phyloP scores from a whole-genome alignment of 495 filamentous ascomycete species.

The Lindgomyces ingoldianus region DNA sequence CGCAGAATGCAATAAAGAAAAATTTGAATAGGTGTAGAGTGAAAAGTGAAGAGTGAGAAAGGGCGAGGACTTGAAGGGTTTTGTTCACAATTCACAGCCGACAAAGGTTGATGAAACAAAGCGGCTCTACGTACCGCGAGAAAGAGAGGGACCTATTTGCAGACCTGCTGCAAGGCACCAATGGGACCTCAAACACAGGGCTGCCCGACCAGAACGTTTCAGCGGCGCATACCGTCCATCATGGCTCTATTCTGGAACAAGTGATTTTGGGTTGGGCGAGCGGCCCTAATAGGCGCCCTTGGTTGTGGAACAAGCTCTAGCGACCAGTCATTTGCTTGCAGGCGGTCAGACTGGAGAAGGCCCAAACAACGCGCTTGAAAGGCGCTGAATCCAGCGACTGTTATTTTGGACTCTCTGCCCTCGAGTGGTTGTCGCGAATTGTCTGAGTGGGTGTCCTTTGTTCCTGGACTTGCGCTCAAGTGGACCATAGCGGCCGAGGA shows the following conservation, averaged over 20 bases:
- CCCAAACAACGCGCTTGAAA: constrained; percentile 28
- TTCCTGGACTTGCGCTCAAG: constrained; percentile 33
- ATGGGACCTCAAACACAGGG: constrained; percentile 22
- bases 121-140: constrained; percentile 39
- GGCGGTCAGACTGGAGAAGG: constrained; percentile 28
- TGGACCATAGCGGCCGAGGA: constrained; percentile 14
- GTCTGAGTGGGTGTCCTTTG: constrained; percentile 24
- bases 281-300: constrained; percentile 36
- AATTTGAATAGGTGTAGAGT: constrained; percentile 16
- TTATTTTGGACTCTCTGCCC: constrained; percentile 31
- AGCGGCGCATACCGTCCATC: constrained; percentile 27
- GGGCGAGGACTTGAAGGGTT: neutral
- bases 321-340: constrained; percentile 36
- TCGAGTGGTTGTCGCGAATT: constrained; percentile 29
- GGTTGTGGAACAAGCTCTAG: constrained; percentile 14
- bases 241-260: constrained; percentile 39
- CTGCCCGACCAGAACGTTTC: constrained; percentile 35
- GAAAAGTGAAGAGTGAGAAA: constrained; percentile 7
- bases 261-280: constrained; percentile 15
- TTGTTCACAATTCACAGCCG: constrained; percentile 21
- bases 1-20: constrained; percentile 34
- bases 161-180: constrained; percentile 33
- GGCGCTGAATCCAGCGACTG: constrained; percentile 1
- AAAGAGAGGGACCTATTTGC: constrained; percentile 32
- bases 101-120: constrained; percentile 30